phyloP scores from a whole-genome alignment of 768 basidiomycete species.

The Baorangia bicolor region DNA sequence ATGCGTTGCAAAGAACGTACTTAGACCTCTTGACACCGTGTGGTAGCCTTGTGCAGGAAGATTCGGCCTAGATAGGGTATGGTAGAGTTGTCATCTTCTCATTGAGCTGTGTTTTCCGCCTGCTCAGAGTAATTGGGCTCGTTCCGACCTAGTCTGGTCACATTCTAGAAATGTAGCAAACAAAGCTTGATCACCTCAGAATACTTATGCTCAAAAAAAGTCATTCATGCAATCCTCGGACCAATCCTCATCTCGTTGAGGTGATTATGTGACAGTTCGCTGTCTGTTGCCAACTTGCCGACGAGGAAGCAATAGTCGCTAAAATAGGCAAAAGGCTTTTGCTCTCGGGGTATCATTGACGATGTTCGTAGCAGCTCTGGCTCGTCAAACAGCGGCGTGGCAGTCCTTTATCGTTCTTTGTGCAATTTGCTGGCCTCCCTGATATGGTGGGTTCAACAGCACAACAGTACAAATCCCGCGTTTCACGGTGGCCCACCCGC shows the following conservation, averaged over 20 bases:
- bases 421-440: not conserved
- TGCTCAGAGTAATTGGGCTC: too few species aligned
- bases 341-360: not conserved
- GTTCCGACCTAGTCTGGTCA: too few species aligned
- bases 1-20: not conserved
- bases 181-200: too few species aligned
- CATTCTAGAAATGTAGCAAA: too few species aligned
- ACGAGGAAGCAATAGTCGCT: too few species aligned
- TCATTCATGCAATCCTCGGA: too few species aligned
- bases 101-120: not conserved
- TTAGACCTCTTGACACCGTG: not conserved
- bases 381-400: not conserved
- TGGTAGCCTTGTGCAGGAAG: not conserved
- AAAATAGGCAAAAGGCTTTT: too few species aligned
- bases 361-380: too few species aligned
- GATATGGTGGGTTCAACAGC: not conserved
- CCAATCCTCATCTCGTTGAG: not conserved
- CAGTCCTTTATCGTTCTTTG: not conserved
- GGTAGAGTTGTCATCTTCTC: not conserved
- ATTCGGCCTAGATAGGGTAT: not conserved
- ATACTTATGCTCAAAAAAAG: too few species aligned
- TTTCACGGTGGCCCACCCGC: not conserved
- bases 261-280: too few species aligned
- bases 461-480: not conserved
- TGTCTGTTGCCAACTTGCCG: too few species aligned